Evolutionary conservation across 768 basidiomycete genomes (phyloP).

Genomic region (Amanita muscaria): DNA sequence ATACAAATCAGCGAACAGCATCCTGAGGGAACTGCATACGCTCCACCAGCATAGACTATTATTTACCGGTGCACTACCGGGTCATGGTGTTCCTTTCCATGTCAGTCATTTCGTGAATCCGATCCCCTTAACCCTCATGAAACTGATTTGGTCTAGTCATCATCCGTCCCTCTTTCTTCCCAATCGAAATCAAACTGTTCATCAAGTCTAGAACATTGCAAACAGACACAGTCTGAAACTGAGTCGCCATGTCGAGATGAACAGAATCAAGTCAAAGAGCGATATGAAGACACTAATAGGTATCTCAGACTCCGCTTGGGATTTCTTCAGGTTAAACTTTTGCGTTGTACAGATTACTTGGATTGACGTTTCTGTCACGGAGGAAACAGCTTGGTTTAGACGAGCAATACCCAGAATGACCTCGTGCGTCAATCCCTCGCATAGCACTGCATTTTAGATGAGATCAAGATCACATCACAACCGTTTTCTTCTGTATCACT

Average conservation of each 20-base stretch:
- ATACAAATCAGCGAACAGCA: constrained; percentile 55
- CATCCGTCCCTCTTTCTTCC: background rate
- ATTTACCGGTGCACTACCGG: constrained; percentile 17
- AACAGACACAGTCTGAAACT: background rate
- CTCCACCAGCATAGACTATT: constrained; percentile 56
- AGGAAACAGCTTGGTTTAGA: constrained; percentile 27
- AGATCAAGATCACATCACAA: too few species aligned
- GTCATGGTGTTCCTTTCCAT: background rate
- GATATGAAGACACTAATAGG: constrained; percentile 61
- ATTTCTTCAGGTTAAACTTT: background rate
- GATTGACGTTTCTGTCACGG: constrained; percentile 58
- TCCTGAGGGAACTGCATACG: constrained; percentile 65
- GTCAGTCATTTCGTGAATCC: constrained; percentile 6
- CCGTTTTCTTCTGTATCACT: too few species aligned
- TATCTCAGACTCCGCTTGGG: constrained; percentile 14
- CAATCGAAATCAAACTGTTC: background rate
- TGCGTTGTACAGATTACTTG: constrained; percentile 28
- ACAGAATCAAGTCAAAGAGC: constrained; percentile 39
- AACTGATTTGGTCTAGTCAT: too few species aligned
- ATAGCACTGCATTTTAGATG: too few species aligned
- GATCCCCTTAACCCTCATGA: too few species aligned
- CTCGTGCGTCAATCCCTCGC: too few species aligned
- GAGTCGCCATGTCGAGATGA: constrained; percentile 25
- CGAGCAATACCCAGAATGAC: background rate
- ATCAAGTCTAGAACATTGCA: background rate